Evolutionary conservation across 1,284 basidiomycete genomes (phyloP).

Genomic region (Malassezia cuniculi): DNA sequence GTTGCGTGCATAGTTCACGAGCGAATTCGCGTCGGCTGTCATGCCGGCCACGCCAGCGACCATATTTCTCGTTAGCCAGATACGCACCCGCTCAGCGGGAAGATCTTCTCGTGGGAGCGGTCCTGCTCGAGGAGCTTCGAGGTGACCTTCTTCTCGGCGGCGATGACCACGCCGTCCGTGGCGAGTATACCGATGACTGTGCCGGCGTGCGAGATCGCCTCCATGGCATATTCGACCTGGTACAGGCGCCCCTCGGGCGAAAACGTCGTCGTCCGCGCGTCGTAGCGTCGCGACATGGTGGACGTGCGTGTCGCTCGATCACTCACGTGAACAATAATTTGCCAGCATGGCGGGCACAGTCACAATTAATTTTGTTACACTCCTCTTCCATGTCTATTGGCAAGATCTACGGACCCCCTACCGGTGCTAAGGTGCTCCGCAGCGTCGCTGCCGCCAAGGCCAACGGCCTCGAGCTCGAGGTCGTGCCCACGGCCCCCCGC

Average conservation of each 20-base stretch:
- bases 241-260: conserved; percentile 46
- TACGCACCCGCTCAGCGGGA: conserved; percentile 64
- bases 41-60: conserved; percentile 88
- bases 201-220: conserved; percentile 91
- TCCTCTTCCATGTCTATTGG: conserved; percentile 18
- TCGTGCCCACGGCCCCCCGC: conserved; percentile 21
- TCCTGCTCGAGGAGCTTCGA: conserved; percentile 92
- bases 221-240: conserved; percentile 96
- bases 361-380: not conserved
- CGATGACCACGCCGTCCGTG: conserved; percentile 79
- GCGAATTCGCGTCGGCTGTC: conserved; percentile 92
- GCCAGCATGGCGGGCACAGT: not conserved
- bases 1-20: conserved; percentile 85
- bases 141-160: conserved; percentile 97
- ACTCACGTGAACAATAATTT: not conserved
- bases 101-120: conserved; percentile 87
- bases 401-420: conserved; percentile 31
- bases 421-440: conserved; percentile 21
- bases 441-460: conserved; percentile 34
- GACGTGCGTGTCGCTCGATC: conserved; percentile 1
- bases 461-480: conserved; percentile 37
- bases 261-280: conserved; percentile 41
- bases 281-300: conserved; percentile 42
- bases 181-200: conserved; percentile 89
- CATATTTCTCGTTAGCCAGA: conserved; percentile 55